A percentile compares a stretch with the other conserved stretches of the same genome.
Conservation (phyloP, 352 stramenopile species). For the Pythium chondricola region DNA sequence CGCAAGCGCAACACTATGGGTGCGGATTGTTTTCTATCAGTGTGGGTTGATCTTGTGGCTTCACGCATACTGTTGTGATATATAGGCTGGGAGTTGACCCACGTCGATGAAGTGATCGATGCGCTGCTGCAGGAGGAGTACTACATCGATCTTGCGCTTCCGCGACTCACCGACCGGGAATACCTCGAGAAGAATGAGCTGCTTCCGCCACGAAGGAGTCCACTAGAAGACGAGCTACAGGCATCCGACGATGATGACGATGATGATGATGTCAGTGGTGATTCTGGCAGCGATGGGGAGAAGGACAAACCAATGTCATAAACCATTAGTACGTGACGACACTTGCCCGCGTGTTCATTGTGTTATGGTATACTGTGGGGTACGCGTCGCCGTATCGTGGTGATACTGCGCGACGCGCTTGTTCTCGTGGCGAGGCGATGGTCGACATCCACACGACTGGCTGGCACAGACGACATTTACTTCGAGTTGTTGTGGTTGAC, state of each 20-base stretch:
- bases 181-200: conserved; percentile 76
- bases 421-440: too few relatives aligned
- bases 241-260: conserved; percentile 19
- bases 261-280: conserved; percentile 8
- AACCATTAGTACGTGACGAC: neutral
- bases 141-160: conserved; percentile 93
- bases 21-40: conserved; percentile 3
- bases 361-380: too few relatives aligned
- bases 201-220: conserved; percentile 56
- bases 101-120: conserved; percentile 97
- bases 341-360: too few relatives aligned
- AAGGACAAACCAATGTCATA: neutral
- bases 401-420: too few relatives aligned
- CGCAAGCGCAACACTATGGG: conserved; percentile 75
- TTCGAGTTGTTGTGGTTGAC: conserved; percentile 25
- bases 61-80: neutral
- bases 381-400: too few relatives aligned
- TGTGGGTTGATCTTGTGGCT: neutral
- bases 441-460: too few relatives aligned
- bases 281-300: conserved; percentile 9
- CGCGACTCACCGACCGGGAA: conserved; percentile 83
- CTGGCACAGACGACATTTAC: too few relatives aligned
- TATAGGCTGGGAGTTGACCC: conserved; percentile 86
- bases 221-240: conserved; percentile 72
- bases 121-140: conserved; percentile 89